Evolutionary conservation across 148 eudicot genomes (phyloP), one percentile per base, ranked within the genome.

Genomic region (Diospyros kaki): DNA sequence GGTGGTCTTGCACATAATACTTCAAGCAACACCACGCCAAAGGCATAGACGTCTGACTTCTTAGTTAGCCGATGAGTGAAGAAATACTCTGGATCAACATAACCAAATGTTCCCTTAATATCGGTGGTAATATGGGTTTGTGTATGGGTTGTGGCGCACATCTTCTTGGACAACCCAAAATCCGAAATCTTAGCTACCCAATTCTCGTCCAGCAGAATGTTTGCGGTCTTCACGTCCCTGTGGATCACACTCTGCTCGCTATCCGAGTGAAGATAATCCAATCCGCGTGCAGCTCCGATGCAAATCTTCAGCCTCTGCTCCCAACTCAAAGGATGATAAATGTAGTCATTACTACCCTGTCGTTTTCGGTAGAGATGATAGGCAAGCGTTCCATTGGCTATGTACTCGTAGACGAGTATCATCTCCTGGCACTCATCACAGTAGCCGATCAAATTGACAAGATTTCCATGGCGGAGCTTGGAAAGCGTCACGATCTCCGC

Each of bases 1-100:
- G 81, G 78, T 0, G 67, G 70, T 54, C 79, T 75, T 8, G 81
- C 81, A 44, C 71, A 71, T 2, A 82, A 28, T 28, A 75, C 76
- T 75, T 82, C 85, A 1, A 78, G 46, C 69, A 82, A 60, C 38
- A 82, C 82, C 9, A 82, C 85, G 4, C 85, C 85, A 62, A 78
- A 78, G 4, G 82, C 79, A 17, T 75, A 79, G 4, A 70, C 77
- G 40, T 82, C 85, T 0, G 75, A 68, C 58, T 75, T 79, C 67
- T 68, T 75, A 9, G 82, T 72, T 58, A 82, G 41, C 67, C 72
- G 75, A 6, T 38, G 68, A 0, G 84, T 81, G 13, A 58, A 9
- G 71, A 82, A 70, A 51, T 81, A 81, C 60, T 72, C 69, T 38
- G 79, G 84, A 72, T 82, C 84, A 28, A 78, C 17, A 58, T 80